These are phyloP conservation scores for Eragrostis curvula DNA, from an alignment of 176 grass and related monocot genomes.

Conservation along the genomic window DNA sequence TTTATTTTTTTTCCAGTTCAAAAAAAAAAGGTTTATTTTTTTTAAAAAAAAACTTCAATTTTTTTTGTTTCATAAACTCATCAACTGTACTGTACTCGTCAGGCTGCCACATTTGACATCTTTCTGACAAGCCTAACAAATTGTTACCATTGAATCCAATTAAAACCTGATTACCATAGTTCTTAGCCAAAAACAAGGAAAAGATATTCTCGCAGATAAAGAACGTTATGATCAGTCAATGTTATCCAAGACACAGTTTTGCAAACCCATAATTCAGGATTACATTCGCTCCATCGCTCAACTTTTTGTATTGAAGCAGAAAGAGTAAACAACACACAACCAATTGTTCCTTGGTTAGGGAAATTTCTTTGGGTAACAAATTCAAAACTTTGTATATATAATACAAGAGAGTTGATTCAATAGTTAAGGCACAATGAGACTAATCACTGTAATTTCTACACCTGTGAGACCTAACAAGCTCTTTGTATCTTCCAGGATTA, in stretches of 20 bases:
- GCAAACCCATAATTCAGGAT: neutral
- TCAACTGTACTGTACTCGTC: neutral
- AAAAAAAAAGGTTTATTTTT: too few species aligned
- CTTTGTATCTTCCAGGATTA: slow-evolving; percentile 28
- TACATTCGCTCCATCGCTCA: neutral
- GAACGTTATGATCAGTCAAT: too few species aligned
- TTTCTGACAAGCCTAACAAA: neutral
- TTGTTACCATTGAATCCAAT: neutral
- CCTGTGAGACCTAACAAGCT: slow-evolving; percentile 29
- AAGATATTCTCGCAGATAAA: neutral
- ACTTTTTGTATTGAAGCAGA: neutral
- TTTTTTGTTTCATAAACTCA: neutral
- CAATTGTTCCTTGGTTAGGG: neutral
- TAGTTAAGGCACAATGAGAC: neutral
- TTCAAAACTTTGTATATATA: slow-evolving; percentile 37
- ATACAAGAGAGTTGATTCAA: slow-evolving; percentile 7
- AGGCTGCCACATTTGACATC: neutral
- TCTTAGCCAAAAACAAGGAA: too few species aligned
- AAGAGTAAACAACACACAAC: neutral
- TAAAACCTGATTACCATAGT: neutral
- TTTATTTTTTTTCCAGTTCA: too few species aligned
- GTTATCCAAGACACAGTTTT: neutral
- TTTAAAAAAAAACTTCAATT: too few species aligned
- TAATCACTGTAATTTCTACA: slow-evolving; percentile 44
- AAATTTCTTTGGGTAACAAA: neutral